phyloP scores from a whole-genome alignment of 495 filamentous ascomycete species.

The Entonaema liquescens region DNA sequence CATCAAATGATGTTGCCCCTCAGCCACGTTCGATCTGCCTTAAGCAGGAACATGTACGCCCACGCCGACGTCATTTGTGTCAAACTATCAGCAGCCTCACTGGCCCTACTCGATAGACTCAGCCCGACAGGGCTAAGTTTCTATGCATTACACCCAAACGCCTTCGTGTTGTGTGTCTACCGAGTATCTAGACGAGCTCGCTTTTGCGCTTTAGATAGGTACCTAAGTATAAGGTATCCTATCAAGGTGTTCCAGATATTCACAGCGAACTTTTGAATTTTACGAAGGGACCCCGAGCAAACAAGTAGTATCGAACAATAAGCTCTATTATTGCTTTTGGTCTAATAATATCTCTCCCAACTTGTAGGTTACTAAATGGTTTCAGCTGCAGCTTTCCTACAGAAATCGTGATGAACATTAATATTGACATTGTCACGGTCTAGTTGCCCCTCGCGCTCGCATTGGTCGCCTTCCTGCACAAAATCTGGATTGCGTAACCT shows the following conservation, averaged over 20 bases:
- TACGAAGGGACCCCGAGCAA: conserved; percentile 6
- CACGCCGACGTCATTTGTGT: conserved; percentile 29
- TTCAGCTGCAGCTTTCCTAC: conserved; percentile 25
- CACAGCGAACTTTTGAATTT: not conserved
- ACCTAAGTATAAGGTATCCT: no score
- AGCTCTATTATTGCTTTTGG: not conserved
- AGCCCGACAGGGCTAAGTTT: not conserved
- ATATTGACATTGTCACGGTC: not conserved
- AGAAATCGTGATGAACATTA: conserved; percentile 1
- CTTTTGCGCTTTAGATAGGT: not conserved
- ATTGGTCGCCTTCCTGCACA: conserved; percentile 20
- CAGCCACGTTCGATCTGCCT: conserved; percentile 36
- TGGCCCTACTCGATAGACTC: not conserved
- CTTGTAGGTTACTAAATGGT: conserved; percentile 15
- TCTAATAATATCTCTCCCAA: conserved; percentile 33
- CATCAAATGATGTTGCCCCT: conserved; percentile 11
- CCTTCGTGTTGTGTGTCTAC: not conserved
- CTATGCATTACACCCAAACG: conserved; percentile 4
- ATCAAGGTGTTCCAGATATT: not conserved
- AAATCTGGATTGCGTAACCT: conserved; percentile 16
- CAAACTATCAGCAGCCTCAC: conserved; percentile 7
- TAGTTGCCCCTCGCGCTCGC: not conserved
- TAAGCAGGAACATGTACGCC: conserved; percentile 28
- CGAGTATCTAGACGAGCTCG: not conserved
- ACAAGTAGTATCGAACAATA: conserved; percentile 11